Conservation (phyloP, 1,284 basidiomycete genomes). For the Irpex lacteus region DNA sequence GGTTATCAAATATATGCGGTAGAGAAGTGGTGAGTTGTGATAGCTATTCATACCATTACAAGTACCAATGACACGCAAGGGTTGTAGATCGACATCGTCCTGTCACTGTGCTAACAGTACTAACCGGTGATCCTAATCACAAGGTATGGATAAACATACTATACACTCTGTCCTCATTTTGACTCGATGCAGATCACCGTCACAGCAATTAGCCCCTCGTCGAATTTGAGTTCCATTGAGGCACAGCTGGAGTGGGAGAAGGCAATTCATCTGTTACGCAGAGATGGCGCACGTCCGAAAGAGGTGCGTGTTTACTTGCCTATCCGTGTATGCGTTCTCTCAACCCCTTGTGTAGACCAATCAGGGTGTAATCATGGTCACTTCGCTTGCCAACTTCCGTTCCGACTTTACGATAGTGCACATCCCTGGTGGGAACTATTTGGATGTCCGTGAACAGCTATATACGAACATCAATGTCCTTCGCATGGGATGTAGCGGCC, state of each 20-base stretch:
- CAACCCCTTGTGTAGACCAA: conserved; percentile 42
- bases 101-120: conserved; percentile 63
- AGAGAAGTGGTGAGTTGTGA: conserved; percentile 82
- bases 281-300: conserved; percentile 67
- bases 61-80: conserved; percentile 34
- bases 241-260: conserved; percentile 57
- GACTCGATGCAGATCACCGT: conserved; percentile 49
- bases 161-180: conserved; percentile 6
- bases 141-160: conserved; percentile 36
- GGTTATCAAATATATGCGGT: conserved; percentile 81
- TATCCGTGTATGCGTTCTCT: not conserved
- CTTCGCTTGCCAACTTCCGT: conserved; percentile 80
- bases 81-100: conserved; percentile 62
- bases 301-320: conserved; percentile 38
- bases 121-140: conserved; percentile 69
- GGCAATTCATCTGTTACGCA: conserved; percentile 55
- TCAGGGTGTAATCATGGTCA: conserved; percentile 71
- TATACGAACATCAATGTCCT: conserved; percentile 77
- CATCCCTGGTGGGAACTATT: conserved; percentile 68
- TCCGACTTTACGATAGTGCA: conserved; percentile 81
- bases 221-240: conserved; percentile 39
- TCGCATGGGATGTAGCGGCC: conserved; percentile 73
- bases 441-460: conserved; percentile 57
- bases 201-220: conserved; percentile 48
- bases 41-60: too few species aligned